A percentile compares a stretch with the other conserved stretches of the same genome.
These are phyloP conservation scores for Solanum chacoense DNA, from an alignment of 305 asterid genomes.

Conservation along the genomic window DNA sequence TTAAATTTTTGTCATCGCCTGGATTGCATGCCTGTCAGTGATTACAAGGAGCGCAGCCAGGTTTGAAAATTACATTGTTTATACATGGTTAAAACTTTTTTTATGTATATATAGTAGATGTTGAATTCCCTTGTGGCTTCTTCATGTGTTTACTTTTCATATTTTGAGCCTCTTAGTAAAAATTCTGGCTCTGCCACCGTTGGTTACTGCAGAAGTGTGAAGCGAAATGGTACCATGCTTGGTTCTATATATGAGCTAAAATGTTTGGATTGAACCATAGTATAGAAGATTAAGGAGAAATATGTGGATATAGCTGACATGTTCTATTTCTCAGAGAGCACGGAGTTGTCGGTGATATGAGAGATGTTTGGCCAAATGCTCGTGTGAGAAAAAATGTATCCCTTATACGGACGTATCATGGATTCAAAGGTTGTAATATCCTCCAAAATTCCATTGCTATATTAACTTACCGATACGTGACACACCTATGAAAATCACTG, in stretches of 20 bases:
- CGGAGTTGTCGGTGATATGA: slow-evolving; percentile 92
- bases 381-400: slow-evolving; percentile 83
- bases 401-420: slow-evolving; percentile 75
- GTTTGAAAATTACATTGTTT: not conserved
- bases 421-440: slow-evolving; percentile 63
- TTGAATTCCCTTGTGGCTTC: not conserved
- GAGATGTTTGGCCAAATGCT: slow-evolving; percentile 97
- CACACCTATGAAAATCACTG: not conserved
- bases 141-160: not conserved
- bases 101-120: not conserved
- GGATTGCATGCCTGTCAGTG: not conserved
- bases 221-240: not conserved
- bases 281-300: not conserved
- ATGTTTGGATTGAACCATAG: not conserved
- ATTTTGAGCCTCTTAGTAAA: not conserved
- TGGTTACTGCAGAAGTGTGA: not conserved
- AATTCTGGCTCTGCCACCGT: not conserved
- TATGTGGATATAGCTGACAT: slow-evolving; percentile 1
- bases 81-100: not conserved
- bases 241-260: not conserved
- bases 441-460: not conserved
- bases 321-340: slow-evolving; percentile 54
- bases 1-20: not conserved
- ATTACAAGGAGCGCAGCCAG: not conserved
- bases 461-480: not conserved